Percentiles rank a stretch among this genome's conserved stretches.
Evolutionary conservation across 805 yeast genomes (phyloP).

Genomic region (Wickerhamiella azymoides): DNA sequence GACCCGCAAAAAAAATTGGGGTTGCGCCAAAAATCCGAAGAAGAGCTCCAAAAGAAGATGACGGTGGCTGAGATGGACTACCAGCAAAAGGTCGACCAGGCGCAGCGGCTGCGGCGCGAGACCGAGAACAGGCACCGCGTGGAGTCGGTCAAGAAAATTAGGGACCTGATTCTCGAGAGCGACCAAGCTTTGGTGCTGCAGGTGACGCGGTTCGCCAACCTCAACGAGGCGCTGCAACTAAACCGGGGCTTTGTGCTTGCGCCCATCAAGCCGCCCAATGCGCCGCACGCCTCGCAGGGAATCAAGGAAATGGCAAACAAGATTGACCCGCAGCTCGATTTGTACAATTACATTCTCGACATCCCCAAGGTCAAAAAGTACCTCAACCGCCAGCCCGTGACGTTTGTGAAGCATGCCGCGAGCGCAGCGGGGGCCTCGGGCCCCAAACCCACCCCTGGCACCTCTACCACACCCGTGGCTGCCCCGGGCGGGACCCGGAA

Average conservation of each 20-base stretch:
- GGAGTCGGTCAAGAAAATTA: conserved; percentile 51
- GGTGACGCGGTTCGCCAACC: conserved; percentile 75
- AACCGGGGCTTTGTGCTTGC: conserved; percentile 72
- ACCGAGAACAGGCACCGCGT: conserved; percentile 68
- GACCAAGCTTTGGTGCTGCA: conserved; percentile 85
- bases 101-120: conserved; percentile 61
- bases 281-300: conserved; percentile 36
- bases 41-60: conserved; percentile 68
- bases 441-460: neutral
- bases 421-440: neutral
- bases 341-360: conserved; percentile 49
- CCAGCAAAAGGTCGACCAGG: conserved; percentile 56
- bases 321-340: conserved; percentile 71
- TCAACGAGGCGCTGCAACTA: conserved; percentile 69
- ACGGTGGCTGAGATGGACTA: conserved; percentile 79
- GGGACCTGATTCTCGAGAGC: conserved; percentile 66
- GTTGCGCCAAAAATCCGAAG: conserved; percentile 81
- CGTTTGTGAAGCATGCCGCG: conserved; percentile 24
- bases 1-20: conserved; percentile 77
- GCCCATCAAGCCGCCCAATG: conserved; percentile 44
- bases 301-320: conserved; percentile 65
- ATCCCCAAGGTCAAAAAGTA: conserved; percentile 19
- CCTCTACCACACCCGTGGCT: neutral
- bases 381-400: conserved; percentile 24
- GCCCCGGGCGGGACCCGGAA: conserved; percentile 1